Evolutionary conservation across 129 eudicot genomes (phyloP).

Genomic region (Cynara cardunculus): DNA sequence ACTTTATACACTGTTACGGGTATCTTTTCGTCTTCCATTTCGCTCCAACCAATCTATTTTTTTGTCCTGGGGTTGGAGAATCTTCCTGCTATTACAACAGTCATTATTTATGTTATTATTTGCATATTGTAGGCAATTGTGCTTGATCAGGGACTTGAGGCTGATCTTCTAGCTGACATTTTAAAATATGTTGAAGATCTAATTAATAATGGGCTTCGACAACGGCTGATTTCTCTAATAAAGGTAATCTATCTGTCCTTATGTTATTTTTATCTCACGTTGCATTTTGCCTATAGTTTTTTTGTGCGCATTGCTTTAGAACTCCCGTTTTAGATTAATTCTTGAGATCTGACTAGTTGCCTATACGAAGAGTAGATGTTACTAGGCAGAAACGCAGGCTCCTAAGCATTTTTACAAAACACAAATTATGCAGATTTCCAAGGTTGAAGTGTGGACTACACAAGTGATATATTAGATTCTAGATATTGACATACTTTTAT

Average conservation of each 20-base stretch:
- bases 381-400: not conserved
- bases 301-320: not conserved
- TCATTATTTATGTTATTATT: not conserved
- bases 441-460: not conserved
- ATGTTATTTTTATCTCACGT: not conserved
- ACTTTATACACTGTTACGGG: conserved; percentile 81
- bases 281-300: not conserved
- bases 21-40: conserved; percentile 32
- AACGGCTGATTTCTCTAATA: conserved; percentile 69
- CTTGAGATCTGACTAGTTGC: not conserved
- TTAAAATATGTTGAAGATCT: conserved; percentile 76
- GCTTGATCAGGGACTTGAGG: conserved; percentile 90
- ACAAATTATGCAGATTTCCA: not conserved
- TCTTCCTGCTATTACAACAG: not conserved
- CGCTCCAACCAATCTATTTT: not conserved
- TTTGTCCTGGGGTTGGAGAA: conserved; percentile 1
- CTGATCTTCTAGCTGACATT: conserved; percentile 74
- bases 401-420: not conserved
- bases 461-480: not conserved
- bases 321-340: not conserved
- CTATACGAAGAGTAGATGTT: not conserved
- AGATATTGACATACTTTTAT: not conserved
- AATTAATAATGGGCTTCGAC: conserved; percentile 67
- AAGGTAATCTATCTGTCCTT: conserved; percentile 45
- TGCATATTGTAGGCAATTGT: conserved; percentile 72